A percentile compares a stretch with the other conserved stretches of the same genome.
Conservation (phyloP, 257 asterid species). For the Anisodus acutangulus region DNA sequence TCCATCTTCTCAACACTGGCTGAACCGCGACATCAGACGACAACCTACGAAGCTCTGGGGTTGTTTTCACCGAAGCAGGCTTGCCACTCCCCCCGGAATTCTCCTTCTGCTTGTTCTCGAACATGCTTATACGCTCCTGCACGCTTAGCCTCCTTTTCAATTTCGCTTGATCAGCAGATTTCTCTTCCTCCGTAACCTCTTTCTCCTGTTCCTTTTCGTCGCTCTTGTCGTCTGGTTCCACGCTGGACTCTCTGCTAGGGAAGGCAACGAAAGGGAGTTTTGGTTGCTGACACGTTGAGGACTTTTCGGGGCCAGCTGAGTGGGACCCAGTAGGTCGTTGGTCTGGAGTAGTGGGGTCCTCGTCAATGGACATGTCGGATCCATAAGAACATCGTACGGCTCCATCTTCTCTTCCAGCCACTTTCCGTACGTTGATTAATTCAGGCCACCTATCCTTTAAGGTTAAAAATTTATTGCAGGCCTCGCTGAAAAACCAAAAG, state of each 20-base stretch:
- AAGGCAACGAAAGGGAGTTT: constrained; percentile 26
- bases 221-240: constrained; percentile 35
- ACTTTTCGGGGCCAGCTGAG: constrained; percentile 34
- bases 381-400: constrained; percentile 64
- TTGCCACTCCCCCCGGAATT: constrained; percentile 67
- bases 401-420: constrained; percentile 48
- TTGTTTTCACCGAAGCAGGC: constrained; percentile 59
- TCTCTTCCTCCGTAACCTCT: constrained; percentile 36
- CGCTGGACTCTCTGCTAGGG: constrained; percentile 41
- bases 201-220: constrained; percentile 30
- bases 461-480: constrained; percentile 71
- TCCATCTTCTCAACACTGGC: constrained; percentile 79
- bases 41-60: constrained; percentile 72
- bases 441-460: constrained; percentile 66
- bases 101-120: constrained; percentile 92
- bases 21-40: constrained; percentile 69
- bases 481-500: constrained; percentile 59
- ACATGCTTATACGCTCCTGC: constrained; percentile 83
- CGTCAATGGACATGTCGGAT: constrained; percentile 57
- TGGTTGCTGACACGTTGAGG: constrained; percentile 34
- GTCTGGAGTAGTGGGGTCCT: constrained; percentile 48
- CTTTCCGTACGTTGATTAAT: constrained; percentile 58
- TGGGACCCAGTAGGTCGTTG: constrained; percentile 28
- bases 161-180: constrained; percentile 47
- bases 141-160: constrained; percentile 80